Evolutionary conservation across 2,329 filamentous ascomycete genomes (phyloP).

Genomic region (Trichoderma semiorbis): DNA sequence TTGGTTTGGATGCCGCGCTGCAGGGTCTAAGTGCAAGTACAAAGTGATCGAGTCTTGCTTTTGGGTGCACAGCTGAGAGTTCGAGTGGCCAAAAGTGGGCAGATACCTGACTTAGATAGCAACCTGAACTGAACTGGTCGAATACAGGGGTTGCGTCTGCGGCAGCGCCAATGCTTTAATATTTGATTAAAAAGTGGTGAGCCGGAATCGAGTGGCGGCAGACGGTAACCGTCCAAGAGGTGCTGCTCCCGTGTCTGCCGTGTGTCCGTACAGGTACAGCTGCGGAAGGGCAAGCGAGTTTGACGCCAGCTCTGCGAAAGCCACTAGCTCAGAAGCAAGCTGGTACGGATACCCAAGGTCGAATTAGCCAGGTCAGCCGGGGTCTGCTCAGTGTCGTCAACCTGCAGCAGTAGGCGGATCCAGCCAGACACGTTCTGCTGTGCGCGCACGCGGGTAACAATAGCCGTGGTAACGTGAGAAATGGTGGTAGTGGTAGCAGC

Average conservation of each 20-base stretch:
- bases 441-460: slow-evolving; percentile 16
- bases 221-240: neutral
- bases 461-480: slow-evolving; percentile 16
- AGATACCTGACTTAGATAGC: neutral
- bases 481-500: neutral
- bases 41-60: neutral
- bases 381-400: slow-evolving; percentile 25
- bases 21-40: neutral
- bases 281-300: slow-evolving; percentile 29
- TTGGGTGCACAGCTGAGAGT: neutral
- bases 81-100: neutral
- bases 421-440: slow-evolving; percentile 17
- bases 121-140: neutral
- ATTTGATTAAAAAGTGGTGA: neutral
- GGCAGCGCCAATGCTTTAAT: slow-evolving; percentile 1
- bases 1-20: neutral
- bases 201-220: slow-evolving; percentile 15
- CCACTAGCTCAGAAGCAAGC: slow-evolving; percentile 11
- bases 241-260: slow-evolving; percentile 9
- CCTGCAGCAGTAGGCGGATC: slow-evolving; percentile 23
- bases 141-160: slow-evolving; percentile 5
- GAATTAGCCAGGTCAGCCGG: slow-evolving; percentile 21
- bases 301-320: slow-evolving; percentile 21
- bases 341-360: slow-evolving; percentile 24
- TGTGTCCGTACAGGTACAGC: neutral